A percentile compares a stretch with the other conserved stretches of the same genome.
These are phyloP conservation scores for Rhynchospora tenuis DNA, from an alignment of 176 grass and related monocot species.

Conservation along the genomic window DNA sequence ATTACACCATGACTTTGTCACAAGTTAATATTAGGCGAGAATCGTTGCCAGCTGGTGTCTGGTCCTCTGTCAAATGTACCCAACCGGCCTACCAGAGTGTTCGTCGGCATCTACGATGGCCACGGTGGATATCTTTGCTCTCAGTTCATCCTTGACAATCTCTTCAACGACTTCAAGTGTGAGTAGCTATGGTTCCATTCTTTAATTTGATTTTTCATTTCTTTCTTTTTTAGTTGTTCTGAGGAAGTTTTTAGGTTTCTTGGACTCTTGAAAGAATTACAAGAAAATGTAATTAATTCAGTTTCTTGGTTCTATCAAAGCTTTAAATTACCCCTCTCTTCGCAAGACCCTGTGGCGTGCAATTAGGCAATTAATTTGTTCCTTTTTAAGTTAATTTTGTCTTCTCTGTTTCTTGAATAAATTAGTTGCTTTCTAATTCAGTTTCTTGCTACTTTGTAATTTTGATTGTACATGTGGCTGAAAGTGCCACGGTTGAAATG, in stretches of 20 bases:
- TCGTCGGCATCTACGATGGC: constrained; percentile 37
- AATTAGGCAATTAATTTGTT: too few species aligned
- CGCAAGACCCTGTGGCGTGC: too few species aligned
- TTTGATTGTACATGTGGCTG: too few species aligned
- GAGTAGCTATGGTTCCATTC: neutral
- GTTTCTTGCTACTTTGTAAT: too few species aligned
- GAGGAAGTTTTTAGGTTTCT: neutral
- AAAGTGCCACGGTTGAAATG: too few species aligned
- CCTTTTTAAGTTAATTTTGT: too few species aligned
- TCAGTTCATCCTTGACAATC: constrained; percentile 26
- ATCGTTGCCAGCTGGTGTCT: constrained; percentile 30
- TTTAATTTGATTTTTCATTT: neutral
- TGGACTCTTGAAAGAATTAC: too few species aligned
- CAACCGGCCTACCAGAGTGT: neutral
- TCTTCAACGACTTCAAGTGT: constrained; percentile 31
- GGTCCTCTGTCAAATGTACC: neutral
- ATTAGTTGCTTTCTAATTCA: too few species aligned
- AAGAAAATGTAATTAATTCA: neutral
- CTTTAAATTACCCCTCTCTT: neutral
- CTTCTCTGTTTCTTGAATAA: too few species aligned
- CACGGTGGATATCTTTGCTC: constrained; percentile 35
- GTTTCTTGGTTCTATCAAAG: neutral
- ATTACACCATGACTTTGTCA: constrained; percentile 31
- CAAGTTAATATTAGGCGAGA: constrained; percentile 26
- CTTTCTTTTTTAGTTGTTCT: constrained; percentile 6